Conservation (phyloP, 495 filamentous ascomycete species). For the Oleoguttula mirabilis region DNA sequence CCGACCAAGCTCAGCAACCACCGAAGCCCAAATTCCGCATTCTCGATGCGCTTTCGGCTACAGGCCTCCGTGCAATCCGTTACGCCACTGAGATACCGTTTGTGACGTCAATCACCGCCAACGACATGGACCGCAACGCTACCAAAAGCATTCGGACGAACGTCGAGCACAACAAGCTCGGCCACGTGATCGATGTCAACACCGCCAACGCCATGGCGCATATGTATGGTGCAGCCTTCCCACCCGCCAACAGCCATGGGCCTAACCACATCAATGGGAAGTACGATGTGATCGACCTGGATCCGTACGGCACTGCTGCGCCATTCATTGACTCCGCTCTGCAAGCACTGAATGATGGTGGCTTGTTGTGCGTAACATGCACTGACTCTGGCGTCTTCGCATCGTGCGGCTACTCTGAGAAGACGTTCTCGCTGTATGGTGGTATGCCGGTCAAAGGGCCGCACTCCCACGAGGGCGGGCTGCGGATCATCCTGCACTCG, state of each 20-base stretch:
- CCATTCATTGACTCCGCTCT: slow-evolving; percentile 86
- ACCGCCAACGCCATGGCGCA: slow-evolving; percentile 73
- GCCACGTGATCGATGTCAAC: slow-evolving; percentile 56
- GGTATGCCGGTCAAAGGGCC: slow-evolving; percentile 72
- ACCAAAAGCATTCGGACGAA: slow-evolving; percentile 72
- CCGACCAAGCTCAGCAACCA: not conserved
- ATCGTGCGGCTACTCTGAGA: slow-evolving; percentile 84
- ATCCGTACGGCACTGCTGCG: slow-evolving; percentile 86
- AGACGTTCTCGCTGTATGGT: slow-evolving; percentile 82
- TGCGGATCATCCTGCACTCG: slow-evolving; percentile 71
- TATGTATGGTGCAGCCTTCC: slow-evolving; percentile 55
- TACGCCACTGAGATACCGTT: slow-evolving; percentile 86
- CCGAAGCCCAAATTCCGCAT: slow-evolving; percentile 49
- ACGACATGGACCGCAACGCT: slow-evolving; percentile 70
- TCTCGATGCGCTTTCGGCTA: slow-evolving; percentile 89
- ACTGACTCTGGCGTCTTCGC: slow-evolving; percentile 93
- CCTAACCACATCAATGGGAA: slow-evolving; percentile 26
- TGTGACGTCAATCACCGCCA: slow-evolving; percentile 69
- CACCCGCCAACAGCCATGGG: slow-evolving; percentile 11
- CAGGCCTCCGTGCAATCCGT: slow-evolving; percentile 79
- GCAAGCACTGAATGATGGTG: slow-evolving; percentile 70
- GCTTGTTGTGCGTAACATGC: slow-evolving; percentile 88
- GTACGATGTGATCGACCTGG: slow-evolving; percentile 92
- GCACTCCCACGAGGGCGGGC: slow-evolving; percentile 77
- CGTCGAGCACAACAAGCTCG: slow-evolving; percentile 64